Evolutionary conservation across 768 basidiomycete genomes (phyloP).

Genomic region (Boletus patriciae): DNA sequence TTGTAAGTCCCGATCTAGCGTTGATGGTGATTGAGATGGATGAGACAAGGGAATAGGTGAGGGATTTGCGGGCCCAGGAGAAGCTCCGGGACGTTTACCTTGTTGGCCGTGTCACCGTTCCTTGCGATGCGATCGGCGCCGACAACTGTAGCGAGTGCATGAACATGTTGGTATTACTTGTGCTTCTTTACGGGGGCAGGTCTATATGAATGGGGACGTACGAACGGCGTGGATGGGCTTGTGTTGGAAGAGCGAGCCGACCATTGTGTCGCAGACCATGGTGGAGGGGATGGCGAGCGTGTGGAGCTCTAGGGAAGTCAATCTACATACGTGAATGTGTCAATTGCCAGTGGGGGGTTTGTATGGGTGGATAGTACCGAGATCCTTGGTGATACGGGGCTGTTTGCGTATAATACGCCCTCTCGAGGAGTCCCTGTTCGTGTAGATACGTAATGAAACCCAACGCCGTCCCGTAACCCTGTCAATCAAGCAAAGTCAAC

Average conservation of each 20-base stretch:
- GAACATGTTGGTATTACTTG: not conserved
- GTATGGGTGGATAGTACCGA: slow-evolving; percentile 40
- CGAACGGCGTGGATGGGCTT: slow-evolving; percentile 80
- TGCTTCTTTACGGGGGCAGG: not conserved
- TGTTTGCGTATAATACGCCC: slow-evolving; percentile 92
- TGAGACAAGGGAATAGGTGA: not conserved
- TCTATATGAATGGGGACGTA: slow-evolving; percentile 29
- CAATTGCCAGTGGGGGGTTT: not conserved
- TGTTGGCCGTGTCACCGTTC: slow-evolving; percentile 98
- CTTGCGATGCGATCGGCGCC: slow-evolving; percentile 86
- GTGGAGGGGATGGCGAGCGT: slow-evolving; percentile 80
- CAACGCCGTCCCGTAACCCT: slow-evolving; percentile 96
- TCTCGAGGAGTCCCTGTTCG: slow-evolving; percentile 71
- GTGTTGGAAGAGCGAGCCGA: slow-evolving; percentile 91
- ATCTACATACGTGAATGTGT: slow-evolving; percentile 40
- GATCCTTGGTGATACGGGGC: slow-evolving; percentile 95
- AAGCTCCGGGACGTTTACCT: slow-evolving; percentile 43
- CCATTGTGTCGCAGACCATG: slow-evolving; percentile 98
- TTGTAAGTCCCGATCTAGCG: slow-evolving; percentile 88
- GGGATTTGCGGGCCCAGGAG: not conserved
- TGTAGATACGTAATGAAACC: slow-evolving; percentile 91
- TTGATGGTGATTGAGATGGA: not conserved
- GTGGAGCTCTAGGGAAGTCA: slow-evolving; percentile 88
- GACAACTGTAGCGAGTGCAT: slow-evolving; percentile 50
- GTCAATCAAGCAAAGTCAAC: slow-evolving; percentile 2